A percentile compares a stretch with the other conserved stretches of the same genome.
Evolutionary conservation across 495 filamentous ascomycete species (phyloP).

Genomic region (Parachaetomium inaequale): DNA sequence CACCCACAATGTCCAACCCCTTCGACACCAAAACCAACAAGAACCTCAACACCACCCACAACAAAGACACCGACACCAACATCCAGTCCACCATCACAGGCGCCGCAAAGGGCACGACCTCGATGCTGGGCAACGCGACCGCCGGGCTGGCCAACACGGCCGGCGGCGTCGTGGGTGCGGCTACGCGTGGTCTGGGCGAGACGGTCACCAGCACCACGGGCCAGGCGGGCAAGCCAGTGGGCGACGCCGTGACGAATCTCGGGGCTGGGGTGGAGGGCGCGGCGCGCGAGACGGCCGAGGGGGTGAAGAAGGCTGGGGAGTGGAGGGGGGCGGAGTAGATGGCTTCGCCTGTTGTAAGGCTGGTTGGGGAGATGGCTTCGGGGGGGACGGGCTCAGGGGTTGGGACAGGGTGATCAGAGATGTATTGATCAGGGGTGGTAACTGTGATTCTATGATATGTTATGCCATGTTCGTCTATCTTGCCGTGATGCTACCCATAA

Average conservation of each 20-base stretch:
- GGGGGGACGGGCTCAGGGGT: too few species aligned
- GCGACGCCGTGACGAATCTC: slow-evolving; percentile 58
- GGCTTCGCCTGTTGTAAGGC: too few species aligned
- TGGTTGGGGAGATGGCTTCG: not conserved
- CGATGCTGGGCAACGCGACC: slow-evolving; percentile 50
- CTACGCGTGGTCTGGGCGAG: slow-evolving; percentile 48
- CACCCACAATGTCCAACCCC: slow-evolving; percentile 3
- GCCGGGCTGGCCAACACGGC: slow-evolving; percentile 58
- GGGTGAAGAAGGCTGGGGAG: slow-evolving; percentile 64
- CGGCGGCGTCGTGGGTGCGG: slow-evolving; percentile 65
- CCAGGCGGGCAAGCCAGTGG: slow-evolving; percentile 60
- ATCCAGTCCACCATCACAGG: slow-evolving; percentile 45
- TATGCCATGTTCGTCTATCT: not conserved
- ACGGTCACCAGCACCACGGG: slow-evolving; percentile 51
- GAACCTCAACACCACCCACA: slow-evolving; percentile 22
- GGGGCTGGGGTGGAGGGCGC: slow-evolving; percentile 59
- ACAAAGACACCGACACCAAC: slow-evolving; percentile 52
- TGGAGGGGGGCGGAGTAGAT: slow-evolving; percentile 41
- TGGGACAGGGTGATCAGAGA: too few species aligned
- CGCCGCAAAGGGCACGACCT: slow-evolving; percentile 59
- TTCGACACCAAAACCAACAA: slow-evolving; percentile 7
- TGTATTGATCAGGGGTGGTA: too few species aligned
- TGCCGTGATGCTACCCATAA: not conserved
- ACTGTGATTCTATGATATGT: too few species aligned
- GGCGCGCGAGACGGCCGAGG: slow-evolving; percentile 52